Conservation (phyloP, 331 rosid species). For the Pyracantha coccinea region DNA sequence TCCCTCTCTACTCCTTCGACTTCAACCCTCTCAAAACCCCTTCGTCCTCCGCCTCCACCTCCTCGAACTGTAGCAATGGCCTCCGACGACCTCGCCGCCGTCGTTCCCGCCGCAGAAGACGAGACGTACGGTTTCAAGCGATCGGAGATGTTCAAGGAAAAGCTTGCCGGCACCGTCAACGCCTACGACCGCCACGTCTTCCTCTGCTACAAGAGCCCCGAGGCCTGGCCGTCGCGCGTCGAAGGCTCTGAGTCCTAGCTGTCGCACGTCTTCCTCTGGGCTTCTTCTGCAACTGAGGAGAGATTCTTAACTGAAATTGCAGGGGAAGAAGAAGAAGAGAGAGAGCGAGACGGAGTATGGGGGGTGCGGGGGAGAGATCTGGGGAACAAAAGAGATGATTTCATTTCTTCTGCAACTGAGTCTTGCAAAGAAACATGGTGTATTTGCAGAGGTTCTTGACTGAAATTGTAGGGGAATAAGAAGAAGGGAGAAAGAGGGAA, state of each 20-base stretch:
- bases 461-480: no score
- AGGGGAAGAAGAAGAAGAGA: no score
- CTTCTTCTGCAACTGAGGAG: no score
- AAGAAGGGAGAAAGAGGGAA: no score
- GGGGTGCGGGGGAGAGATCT: no score
- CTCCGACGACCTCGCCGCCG: slow-evolving; percentile 25
- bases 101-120: slow-evolving; percentile 19
- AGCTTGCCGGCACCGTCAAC: slow-evolving; percentile 57
- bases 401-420: no score
- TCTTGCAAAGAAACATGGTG: no score
- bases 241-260: slow-evolving; percentile 72
- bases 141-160: slow-evolving; percentile 66
- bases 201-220: slow-evolving; percentile 68
- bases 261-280: no score
- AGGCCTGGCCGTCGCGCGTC: slow-evolving; percentile 58
- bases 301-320: no score
- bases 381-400: no score
- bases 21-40: slow-evolving; percentile 3
- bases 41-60: neutral
- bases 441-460: no score
- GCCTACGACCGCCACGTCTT: slow-evolving; percentile 82
- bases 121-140: slow-evolving; percentile 63
- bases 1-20: neutral
- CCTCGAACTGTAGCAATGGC: slow-evolving; percentile 27
- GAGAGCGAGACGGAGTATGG: no score